A percentile compares a stretch with the other conserved stretches of the same genome.
Conservation (phyloP, 2,329 filamentous ascomycete species). For the Pezicula carpinea region DNA sequence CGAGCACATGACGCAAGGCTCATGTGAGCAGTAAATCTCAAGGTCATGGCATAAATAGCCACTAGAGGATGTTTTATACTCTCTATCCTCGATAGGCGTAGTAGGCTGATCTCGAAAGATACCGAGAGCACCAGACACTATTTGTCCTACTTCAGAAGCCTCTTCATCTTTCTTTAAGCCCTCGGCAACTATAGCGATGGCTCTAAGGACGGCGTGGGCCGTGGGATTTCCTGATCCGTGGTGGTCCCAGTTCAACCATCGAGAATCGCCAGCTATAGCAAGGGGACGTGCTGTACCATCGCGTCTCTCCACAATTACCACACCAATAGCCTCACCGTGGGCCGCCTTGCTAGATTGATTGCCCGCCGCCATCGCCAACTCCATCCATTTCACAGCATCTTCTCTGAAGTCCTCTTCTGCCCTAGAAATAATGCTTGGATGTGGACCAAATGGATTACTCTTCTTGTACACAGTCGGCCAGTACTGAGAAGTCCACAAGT, state of each 20-base stretch:
- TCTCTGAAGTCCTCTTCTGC: constrained; percentile 64
- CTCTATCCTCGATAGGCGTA: constrained; percentile 55
- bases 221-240: constrained; percentile 64
- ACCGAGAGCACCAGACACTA: constrained; percentile 29
- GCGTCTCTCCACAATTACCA: constrained; percentile 62
- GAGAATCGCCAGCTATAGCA: constrained; percentile 71
- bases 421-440: constrained; percentile 68
- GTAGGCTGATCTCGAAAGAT: constrained; percentile 67
- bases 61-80: constrained; percentile 59
- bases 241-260: constrained; percentile 53
- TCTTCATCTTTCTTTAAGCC: constrained; percentile 38
- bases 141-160: constrained; percentile 16
- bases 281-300: constrained; percentile 42
- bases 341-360: constrained; percentile 50
- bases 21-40: constrained; percentile 90
- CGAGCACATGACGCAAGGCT: constrained; percentile 93
- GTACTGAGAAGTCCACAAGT: constrained; percentile 68
- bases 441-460: constrained; percentile 81
- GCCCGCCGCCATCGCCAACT: constrained; percentile 60
- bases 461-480: constrained; percentile 86
- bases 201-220: constrained; percentile 72
- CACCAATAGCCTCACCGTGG: constrained; percentile 66
- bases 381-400: constrained; percentile 63
- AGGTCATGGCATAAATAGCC: constrained; percentile 93
- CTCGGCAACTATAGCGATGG: constrained; percentile 75